Evolutionary conservation across 768 basidiomycete genomes (phyloP).

Genomic region (Thelephora ganbajun): DNA sequence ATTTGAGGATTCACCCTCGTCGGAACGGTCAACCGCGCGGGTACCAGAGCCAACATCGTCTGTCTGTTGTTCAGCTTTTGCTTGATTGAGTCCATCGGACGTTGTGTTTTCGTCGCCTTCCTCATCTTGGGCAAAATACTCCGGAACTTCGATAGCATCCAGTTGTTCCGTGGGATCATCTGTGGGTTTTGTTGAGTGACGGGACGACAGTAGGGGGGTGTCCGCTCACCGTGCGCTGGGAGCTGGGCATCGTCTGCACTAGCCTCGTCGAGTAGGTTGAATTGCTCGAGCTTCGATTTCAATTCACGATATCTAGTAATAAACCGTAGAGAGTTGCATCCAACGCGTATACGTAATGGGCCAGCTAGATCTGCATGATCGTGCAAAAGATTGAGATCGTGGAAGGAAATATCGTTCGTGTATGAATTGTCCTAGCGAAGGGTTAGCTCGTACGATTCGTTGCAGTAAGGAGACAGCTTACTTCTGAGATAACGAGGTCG

Average conservation of each 20-base stretch:
- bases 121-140: background rate
- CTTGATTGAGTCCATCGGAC: background rate
- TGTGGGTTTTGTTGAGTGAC: background rate
- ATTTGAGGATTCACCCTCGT: constrained; percentile 8
- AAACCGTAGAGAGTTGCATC: constrained; percentile 38
- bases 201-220: constrained; percentile 10
- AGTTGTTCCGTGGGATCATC: background rate
- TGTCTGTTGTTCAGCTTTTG: background rate
- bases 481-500: constrained; percentile 52
- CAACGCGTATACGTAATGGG: constrained; percentile 46
- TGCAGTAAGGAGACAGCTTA: constrained; percentile 14
- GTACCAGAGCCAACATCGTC: background rate
- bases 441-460: background rate
- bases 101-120: background rate
- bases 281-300: constrained; percentile 37
- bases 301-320: constrained; percentile 51
- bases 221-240: constrained; percentile 4
- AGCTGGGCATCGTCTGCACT: background rate
- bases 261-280: constrained; percentile 16
- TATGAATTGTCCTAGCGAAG: constrained; percentile 48
- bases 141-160: background rate
- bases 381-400: constrained; percentile 59
- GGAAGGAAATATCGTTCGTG: constrained; percentile 53
- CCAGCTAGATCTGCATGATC: constrained; percentile 49
- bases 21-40: background rate